Evolutionary conservation across 2,329 filamentous ascomycete genomes (phyloP), one percentile per base, ranked within the genome.

Genomic region (Knufia fluminis): DNA sequence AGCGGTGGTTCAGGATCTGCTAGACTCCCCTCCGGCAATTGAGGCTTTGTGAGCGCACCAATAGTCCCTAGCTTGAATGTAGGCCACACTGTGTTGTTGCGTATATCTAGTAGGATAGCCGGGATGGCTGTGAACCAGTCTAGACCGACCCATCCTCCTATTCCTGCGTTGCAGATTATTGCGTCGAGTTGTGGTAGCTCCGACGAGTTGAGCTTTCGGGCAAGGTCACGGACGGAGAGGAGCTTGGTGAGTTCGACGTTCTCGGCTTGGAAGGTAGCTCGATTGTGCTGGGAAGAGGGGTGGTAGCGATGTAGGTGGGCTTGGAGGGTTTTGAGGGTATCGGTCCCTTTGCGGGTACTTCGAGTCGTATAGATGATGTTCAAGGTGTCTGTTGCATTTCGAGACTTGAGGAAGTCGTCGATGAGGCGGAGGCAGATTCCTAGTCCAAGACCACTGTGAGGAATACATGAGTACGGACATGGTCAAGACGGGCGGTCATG

Each of bases 321-420:
- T 57, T 81, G 75, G 10, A 94, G 75, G 10, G 75, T 71, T 14
- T 70, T 65, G 56, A 86, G 75, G 2, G 90, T 92, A 51, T 85
- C 82, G 52, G 77, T 74, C 45, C 83, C 85, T 71, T 96, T 96
- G 53, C 73, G 69, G 38, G 74, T 64, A 60, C 82, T 83, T 56
- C 91, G 85, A 1, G 91, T 95, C 4, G 88, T 94, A 55, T 87
- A 82, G 55, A 96, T 80, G 48, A 96, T 75, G 58, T 87, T 78
- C 39, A 97, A 78, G 60, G 84, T 80, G 50, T 86, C 77, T 24
- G 74, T 72, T 43, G 79, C 46, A 24, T 84, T 78, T 31, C 80
- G 81, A 10, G 79, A 79, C 52, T 74, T 71, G 52, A 94, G 79
- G 71, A 95, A 96, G 61, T 94, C 86, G 71, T 95, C 87, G 59